Evolutionary conservation across 768 basidiomycete genomes (phyloP).

Genomic region (Tylopilus intermedius): DNA sequence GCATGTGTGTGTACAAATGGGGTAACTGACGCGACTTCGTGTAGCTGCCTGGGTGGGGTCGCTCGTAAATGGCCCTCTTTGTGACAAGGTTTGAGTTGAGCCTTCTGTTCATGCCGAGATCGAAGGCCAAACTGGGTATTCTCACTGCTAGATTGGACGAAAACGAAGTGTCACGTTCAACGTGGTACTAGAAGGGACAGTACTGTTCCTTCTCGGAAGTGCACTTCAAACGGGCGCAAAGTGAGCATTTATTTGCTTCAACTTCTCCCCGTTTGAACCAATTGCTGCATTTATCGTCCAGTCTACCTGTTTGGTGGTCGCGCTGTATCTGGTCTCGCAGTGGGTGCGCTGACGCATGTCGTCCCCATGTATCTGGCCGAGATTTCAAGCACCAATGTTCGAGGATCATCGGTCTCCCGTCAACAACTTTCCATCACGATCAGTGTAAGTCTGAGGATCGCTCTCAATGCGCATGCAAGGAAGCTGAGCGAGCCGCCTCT

Average conservation of each 20-base stretch:
- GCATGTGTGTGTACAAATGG: background rate
- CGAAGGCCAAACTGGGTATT: background rate
- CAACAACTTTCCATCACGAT: constrained; percentile 32
- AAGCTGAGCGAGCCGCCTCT: background rate
- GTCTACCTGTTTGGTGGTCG: constrained; percentile 29
- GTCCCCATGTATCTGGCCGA: constrained; percentile 35
- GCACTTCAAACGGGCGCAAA: constrained; percentile 27
- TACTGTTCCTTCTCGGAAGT: constrained; percentile 28
- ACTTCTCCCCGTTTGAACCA: background rate
- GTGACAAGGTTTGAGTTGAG: constrained; percentile 23
- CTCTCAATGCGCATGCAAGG: background rate
- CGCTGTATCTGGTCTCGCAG: constrained; percentile 19
- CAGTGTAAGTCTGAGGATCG: constrained; percentile 25
- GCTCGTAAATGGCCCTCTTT: constrained; percentile 27
- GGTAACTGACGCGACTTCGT: constrained; percentile 6
- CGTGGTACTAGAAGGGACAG: too few species aligned
- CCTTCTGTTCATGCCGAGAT: background rate
- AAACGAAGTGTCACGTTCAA: constrained; percentile 26
- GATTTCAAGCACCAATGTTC: constrained; percentile 36
- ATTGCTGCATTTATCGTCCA: background rate
- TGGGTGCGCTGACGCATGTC: constrained; percentile 22
- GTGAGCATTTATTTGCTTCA: constrained; percentile 1
- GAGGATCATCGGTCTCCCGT: constrained; percentile 34
- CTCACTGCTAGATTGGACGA: constrained; percentile 22
- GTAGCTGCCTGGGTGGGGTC: constrained; percentile 31